Conservation (phyloP, 2,329 filamentous ascomycete species). For the Trichoderma endophyticum region DNA sequence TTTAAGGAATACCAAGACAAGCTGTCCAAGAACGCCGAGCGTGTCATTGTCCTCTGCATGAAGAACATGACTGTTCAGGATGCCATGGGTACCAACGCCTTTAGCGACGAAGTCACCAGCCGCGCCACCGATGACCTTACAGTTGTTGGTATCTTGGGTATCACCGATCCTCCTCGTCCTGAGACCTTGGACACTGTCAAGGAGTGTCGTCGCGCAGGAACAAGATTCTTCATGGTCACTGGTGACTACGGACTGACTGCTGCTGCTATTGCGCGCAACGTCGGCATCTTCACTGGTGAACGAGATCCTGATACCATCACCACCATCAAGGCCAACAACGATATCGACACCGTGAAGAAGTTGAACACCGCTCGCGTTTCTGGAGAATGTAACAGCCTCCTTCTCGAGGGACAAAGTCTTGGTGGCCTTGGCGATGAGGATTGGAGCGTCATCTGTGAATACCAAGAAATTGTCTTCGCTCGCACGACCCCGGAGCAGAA, state of each 20-base stretch:
- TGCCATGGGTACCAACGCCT: slow-evolving; percentile 47
- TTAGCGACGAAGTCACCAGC: slow-evolving; percentile 47
- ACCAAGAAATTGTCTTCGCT: slow-evolving; percentile 63
- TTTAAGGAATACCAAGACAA: slow-evolving; percentile 39
- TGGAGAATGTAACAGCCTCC: slow-evolving; percentile 27
- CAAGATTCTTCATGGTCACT: slow-evolving; percentile 48
- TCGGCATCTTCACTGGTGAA: slow-evolving; percentile 56
- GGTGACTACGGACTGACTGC: slow-evolving; percentile 54
- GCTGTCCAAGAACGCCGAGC: slow-evolving; percentile 41
- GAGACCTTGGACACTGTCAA: slow-evolving; percentile 42
- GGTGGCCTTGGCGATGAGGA: slow-evolving; percentile 50
- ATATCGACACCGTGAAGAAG: slow-evolving; percentile 15
- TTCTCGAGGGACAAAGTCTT: slow-evolving; percentile 56
- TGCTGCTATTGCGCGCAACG: slow-evolving; percentile 62
- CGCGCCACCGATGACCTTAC: slow-evolving; percentile 42
- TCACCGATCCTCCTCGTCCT: slow-evolving; percentile 45
- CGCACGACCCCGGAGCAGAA: slow-evolving; percentile 69
- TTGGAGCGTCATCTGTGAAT: slow-evolving; percentile 46
- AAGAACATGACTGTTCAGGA: slow-evolving; percentile 35
- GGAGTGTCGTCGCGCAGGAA: slow-evolving; percentile 43
- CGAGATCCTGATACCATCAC: slow-evolving; percentile 41
- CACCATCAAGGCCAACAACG: slow-evolving; percentile 22
- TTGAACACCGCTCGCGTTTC: slow-evolving; percentile 23
- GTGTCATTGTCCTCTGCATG: slow-evolving; percentile 42
- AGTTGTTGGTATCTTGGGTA: slow-evolving; percentile 51